Percentiles rank a stretch among this genome's conserved stretches.
Evolutionary conservation across 257 asterid species (phyloP).

Genomic region (Lycium ferocissimum): DNA sequence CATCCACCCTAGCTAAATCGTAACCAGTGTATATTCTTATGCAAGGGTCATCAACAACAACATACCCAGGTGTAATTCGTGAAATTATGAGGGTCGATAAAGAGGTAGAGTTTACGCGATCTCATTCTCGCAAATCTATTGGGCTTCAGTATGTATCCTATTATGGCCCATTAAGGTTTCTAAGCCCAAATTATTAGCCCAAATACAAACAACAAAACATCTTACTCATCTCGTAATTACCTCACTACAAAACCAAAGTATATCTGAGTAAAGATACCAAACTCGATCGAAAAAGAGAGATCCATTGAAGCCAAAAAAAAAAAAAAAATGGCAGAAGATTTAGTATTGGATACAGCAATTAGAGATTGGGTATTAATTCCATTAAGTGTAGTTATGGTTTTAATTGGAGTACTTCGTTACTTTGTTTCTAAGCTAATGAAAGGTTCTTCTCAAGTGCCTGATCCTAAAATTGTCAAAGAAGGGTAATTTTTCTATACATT

Average conservation of each 20-base stretch:
- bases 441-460: constrained; percentile 76
- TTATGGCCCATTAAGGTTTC: no score
- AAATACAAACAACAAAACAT: not conserved
- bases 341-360: constrained; percentile 94
- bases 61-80: no score
- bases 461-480: constrained; percentile 87
- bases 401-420: constrained; percentile 92
- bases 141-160: no score
- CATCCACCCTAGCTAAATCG: no score
- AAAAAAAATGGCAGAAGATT: constrained; percentile 82
- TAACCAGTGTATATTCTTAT: no score
- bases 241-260: not conserved
- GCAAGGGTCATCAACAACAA: no score
- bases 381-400: constrained; percentile 58
- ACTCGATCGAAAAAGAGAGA: not conserved
- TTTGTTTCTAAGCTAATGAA: constrained; percentile 94
- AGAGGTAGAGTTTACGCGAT: no score
- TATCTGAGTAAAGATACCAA: constrained; percentile 17
- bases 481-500: constrained; percentile 52
- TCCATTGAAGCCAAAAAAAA: not conserved
- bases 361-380: constrained; percentile 99
- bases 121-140: no score
- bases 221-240: not conserved
- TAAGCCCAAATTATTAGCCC: not conserved
- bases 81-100: no score